Evolutionary conservation across 1,284 basidiomycete species (phyloP), one percentile per base, ranked within the genome.

Genomic region (Rhodotorula glutinis): DNA sequence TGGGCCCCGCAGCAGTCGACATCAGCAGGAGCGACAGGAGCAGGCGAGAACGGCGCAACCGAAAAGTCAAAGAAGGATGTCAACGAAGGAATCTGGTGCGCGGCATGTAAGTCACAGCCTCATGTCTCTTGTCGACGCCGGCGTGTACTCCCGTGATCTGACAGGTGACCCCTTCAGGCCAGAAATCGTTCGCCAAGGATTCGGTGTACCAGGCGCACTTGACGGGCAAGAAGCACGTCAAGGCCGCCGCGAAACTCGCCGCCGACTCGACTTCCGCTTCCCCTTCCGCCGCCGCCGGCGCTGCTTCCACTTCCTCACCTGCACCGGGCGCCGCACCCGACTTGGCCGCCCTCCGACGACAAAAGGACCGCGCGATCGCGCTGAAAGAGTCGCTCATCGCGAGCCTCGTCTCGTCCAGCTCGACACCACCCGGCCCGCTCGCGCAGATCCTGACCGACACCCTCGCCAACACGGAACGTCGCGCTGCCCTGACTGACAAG

Each of bases 151-250:
- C n/a, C n/a, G n/a, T n/a, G n/a, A n/a, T n/a, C n/a, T n/a, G n/a
- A n/a, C n/a, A n/a, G n/a, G n/a, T n/a, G n/a, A n/a, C n/a, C n/a
- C n/a, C n/a, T n/a, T n/a, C 65, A 93, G 91, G 93, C 78, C 90
- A 93, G 79, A 93, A 94, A 77, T 83, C 85, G 69, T 98, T 98
- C 79, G 86, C 94, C 19, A 99, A 98, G 79, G 91, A 97, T 79
- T 97, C 95, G 0, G 96, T 98, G 8, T 98, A 94, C 79, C 92
- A 97, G 75, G 94, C 92, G 8, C 96, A 98, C 78, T 81, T 98
- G 57, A 91, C 87, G 14, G 95, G 92, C 40, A 93, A 92, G 79
- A 97, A 93, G 78, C 96, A 98, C 78, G 82, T 91, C 77, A 98
- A 98, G 79, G 90, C 92, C 17, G 83, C 86, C 17, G 86, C 88